Percentiles rank a stretch among this genome's conserved stretches.
These are phyloP conservation scores for Truncatella angustata DNA, from an alignment of 2,329 filamentous ascomycete species.

Conservation along the genomic window DNA sequence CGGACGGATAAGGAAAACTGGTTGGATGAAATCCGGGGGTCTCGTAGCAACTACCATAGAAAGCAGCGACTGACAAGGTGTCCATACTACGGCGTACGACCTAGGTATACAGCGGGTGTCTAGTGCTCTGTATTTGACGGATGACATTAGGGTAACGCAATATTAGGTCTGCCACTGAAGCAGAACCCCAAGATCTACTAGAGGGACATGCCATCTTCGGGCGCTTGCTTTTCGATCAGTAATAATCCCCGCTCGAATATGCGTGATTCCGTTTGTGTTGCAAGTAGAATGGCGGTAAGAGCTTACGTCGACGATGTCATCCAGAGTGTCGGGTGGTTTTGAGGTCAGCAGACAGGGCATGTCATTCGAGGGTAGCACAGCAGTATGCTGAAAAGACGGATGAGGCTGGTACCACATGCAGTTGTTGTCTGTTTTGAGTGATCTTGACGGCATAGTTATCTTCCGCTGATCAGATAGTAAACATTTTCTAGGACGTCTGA, in stretches of 20 bases:
- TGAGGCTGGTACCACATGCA: conserved; percentile 5
- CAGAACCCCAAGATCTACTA: neutral
- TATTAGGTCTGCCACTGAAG: neutral
- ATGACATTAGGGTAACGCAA: conserved; percentile 7
- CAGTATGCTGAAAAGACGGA: conserved; percentile 8
- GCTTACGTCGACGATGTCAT: neutral
- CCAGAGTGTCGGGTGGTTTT: conserved; percentile 2
- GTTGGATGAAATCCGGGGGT: conserved; percentile 11
- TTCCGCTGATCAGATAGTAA: neutral
- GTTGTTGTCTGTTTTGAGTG: neutral
- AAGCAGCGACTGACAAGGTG: conserved; percentile 7
- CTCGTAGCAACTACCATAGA: neutral
- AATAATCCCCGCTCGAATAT: neutral
- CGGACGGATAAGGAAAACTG: conserved; percentile 9
- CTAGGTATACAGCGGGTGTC: neutral
- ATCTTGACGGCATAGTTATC: neutral
- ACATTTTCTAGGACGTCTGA: neutral
- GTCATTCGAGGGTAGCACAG: neutral
- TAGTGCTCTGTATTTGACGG: conserved; percentile 4
- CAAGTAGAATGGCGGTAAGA: neutral
- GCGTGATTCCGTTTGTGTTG: conserved; percentile 5
- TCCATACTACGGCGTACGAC: conserved; percentile 8
- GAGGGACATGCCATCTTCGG: conserved; percentile 8
- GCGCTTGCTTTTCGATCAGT: conserved; percentile 3
- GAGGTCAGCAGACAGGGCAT: conserved; percentile 1